Evolutionary conservation across 2,329 filamentous ascomycete species (phyloP).

Genomic region (Colletotrichum tropicale): DNA sequence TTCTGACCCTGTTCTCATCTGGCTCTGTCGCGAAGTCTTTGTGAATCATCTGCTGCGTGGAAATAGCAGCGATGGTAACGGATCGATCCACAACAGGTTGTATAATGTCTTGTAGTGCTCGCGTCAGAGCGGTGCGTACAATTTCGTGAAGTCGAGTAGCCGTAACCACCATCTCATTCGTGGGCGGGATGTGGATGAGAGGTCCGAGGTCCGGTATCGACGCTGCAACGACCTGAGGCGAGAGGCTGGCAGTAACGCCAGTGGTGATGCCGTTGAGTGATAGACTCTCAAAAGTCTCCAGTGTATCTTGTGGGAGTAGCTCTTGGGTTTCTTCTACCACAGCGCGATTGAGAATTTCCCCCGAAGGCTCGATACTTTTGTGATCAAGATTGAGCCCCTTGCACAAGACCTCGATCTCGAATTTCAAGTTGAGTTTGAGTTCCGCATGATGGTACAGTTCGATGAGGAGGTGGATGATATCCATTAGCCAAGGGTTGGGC

Average conservation of each 20-base stretch:
- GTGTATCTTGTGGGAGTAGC: conserved; percentile 65
- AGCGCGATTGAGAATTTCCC: conserved; percentile 80
- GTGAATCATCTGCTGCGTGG: conserved; percentile 90
- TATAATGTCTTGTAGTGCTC: conserved; percentile 94
- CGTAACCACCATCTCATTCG: conserved; percentile 79
- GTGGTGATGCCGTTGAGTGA: conserved; percentile 76
- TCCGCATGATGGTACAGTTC: conserved; percentile 94
- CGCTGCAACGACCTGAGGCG: conserved; percentile 77
- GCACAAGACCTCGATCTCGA: conserved; percentile 97
- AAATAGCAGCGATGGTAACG: conserved; percentile 96
- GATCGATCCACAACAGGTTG: conserved; percentile 96
- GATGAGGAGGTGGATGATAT: conserved; percentile 88
- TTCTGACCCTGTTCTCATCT: conserved; percentile 85
- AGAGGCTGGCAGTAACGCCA: conserved; percentile 73
- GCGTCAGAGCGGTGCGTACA: conserved; percentile 83
- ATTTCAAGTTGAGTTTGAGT: conserved; percentile 95
- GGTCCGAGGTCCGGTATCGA: conserved; percentile 84
- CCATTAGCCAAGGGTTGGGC: conserved; percentile 97
- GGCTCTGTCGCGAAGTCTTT: conserved; percentile 96
- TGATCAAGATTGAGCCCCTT: conserved; percentile 91
- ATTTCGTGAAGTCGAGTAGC: conserved; percentile 73
- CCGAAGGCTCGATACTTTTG: conserved; percentile 86
- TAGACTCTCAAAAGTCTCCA: conserved; percentile 85
- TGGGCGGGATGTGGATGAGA: conserved; percentile 80
- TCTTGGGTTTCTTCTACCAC: conserved; percentile 67